phyloP scores from a whole-genome alignment of 2,329 filamentous ascomycete genomes.

The Aspergillus glaucus region DNA sequence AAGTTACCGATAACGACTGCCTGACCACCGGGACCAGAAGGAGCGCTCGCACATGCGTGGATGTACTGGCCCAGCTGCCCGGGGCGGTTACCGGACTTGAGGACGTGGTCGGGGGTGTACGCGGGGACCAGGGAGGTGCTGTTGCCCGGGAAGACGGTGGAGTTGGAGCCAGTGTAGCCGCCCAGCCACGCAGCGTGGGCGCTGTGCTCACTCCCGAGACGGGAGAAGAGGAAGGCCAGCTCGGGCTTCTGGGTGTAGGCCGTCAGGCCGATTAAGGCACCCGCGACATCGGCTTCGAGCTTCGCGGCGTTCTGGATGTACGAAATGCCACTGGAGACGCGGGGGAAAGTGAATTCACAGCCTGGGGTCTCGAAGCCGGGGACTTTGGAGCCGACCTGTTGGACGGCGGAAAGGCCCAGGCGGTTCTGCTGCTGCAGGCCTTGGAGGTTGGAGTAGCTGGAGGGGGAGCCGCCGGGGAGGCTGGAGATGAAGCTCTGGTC shows the following conservation, averaged over 20 bases:
- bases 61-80: conserved; percentile 20
- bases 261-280: conserved; percentile 21
- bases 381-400: conserved; percentile 11
- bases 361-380: conserved; percentile 13
- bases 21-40: conserved; percentile 16
- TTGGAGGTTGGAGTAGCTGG: conserved; percentile 17
- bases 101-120: conserved; percentile 17
- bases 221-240: conserved; percentile 24
- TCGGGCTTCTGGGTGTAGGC: conserved; percentile 24
- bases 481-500: conserved; percentile 18
- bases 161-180: conserved; percentile 6
- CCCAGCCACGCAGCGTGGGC: conserved; percentile 18
- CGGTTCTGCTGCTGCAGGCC: conserved; percentile 20
- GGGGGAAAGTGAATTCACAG: conserved; percentile 19
- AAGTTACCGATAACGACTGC: conserved; percentile 17
- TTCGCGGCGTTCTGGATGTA: conserved; percentile 16
- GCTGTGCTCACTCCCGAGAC: conserved; percentile 22
- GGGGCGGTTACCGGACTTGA: conserved; percentile 12
- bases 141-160: conserved; percentile 14
- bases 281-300: conserved; percentile 15
- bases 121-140: conserved; percentile 16
- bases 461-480: conserved; percentile 13
- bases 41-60: conserved; percentile 16
- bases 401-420: conserved; percentile 18
- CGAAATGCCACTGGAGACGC: conserved; percentile 7